Conservation (phyloP, 1,284 basidiomycete species). For the Ustanciosporium gigantosporum region DNA sequence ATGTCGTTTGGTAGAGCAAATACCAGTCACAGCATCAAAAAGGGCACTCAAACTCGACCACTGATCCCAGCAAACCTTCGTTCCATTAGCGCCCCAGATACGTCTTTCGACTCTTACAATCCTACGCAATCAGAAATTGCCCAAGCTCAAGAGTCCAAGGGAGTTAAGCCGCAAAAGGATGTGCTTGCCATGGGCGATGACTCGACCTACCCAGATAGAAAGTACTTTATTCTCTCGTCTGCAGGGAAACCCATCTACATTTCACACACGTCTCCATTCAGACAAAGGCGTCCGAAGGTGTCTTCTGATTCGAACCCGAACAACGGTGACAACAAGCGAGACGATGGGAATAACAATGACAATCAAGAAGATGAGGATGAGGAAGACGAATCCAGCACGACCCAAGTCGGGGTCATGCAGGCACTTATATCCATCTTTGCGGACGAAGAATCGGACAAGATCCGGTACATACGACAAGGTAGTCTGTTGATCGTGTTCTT, state of each 20-base stretch:
- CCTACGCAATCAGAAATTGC: not conserved
- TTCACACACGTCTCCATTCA: conserved; percentile 29
- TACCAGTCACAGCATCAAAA: not conserved
- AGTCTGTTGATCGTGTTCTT: conserved; percentile 79
- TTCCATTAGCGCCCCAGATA: too few species aligned
- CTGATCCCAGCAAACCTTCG: too few species aligned
- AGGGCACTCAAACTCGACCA: not conserved
- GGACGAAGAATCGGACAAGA: conserved; percentile 49
- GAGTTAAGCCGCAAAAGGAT: not conserved
- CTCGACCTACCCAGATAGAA: conserved; percentile 20
- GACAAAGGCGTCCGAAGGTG: conserved; percentile 3
- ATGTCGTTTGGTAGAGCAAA: conserved; percentile 3
- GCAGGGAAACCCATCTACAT: conserved; percentile 55
- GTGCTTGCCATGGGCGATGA: not conserved
- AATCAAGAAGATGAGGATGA: conserved; percentile 31
- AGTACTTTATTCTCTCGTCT: conserved; percentile 48
- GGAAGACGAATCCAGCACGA: conserved; percentile 69
- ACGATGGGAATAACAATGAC: not conserved
- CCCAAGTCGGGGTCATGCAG: conserved; percentile 88
- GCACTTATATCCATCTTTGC: conserved; percentile 76
- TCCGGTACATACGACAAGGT: conserved; percentile 39
- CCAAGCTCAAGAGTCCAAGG: not conserved
- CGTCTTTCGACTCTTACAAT: too few species aligned
- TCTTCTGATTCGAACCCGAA: too few species aligned
- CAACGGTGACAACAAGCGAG: conserved; percentile 4